Conservation (phyloP, 768 basidiomycete species). For the Pulveroboletus sp. region DNA sequence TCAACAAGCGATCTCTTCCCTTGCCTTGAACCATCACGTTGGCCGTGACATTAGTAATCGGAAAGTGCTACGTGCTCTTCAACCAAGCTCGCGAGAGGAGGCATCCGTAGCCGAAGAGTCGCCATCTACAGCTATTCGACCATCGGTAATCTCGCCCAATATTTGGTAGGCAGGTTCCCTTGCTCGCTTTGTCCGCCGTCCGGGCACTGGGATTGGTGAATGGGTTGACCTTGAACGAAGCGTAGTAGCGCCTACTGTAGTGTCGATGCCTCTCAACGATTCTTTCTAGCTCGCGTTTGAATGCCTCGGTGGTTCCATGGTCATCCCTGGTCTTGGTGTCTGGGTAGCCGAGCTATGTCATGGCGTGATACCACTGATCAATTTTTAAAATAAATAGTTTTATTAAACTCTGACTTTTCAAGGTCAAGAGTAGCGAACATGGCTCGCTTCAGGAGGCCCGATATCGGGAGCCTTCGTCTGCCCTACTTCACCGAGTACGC, state of each 20-base stretch:
- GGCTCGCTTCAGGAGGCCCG: too few species aligned
- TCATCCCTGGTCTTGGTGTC: neutral
- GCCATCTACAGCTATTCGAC: neutral
- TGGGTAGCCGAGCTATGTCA: neutral
- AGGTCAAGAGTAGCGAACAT: too few species aligned
- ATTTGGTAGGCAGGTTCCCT: neutral
- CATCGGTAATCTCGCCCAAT: neutral
- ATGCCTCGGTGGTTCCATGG: neutral
- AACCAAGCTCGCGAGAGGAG: neutral
- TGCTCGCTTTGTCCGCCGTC: constrained; percentile 1
- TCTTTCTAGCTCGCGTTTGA: neutral
- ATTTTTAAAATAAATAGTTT: too few species aligned
- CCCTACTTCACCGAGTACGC: too few species aligned
- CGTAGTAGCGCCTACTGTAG: too few species aligned
- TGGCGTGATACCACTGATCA: neutral
- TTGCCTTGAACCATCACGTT: neutral
- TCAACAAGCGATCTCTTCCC: neutral
- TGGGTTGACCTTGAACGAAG: constrained; percentile 1
- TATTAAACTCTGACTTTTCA: too few species aligned
- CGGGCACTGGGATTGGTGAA: neutral
- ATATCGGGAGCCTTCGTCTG: too few species aligned
- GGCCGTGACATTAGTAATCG: neutral
- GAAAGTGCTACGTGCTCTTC: constrained; percentile 4
- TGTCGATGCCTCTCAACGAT: neutral
- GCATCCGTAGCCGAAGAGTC: constrained; percentile 2